Base-by-base conservation (phyloP, 2,329 filamentous ascomycete genomes). In the Fusarium veterinarium region DNA sequence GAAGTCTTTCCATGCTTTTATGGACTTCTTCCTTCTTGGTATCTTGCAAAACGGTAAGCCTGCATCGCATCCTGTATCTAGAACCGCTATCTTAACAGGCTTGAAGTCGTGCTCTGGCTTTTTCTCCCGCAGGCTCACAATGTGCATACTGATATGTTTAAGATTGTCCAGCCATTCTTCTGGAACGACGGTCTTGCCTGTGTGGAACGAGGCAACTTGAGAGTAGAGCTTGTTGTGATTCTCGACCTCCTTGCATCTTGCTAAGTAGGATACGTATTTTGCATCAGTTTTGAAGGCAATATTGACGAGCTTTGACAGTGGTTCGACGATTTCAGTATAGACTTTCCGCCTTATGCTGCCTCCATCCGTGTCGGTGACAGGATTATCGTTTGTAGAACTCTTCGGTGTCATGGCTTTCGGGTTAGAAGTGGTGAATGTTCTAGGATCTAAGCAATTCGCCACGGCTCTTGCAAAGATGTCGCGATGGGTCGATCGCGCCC, bases 361-460 rank as follows among this genome's bases (percentile, higher is more conserved):
- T 2, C 30, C 49, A 1, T 3, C 2, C 0, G 11, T 4, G 3
- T 6, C 13, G 3, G 7, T 3, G 10, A 4, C 1, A 30, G 4
- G 8, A 2, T 0, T 8, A 8, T 7, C 8, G 0, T 11, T 38
- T 9, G 33, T 2, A 1, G 48, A 25, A 7, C 0, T 2, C 11
- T 16, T 25, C 3, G 4, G 2, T 16, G 2, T 6, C 2, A 16
- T 44, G 0, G 20, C 4, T 14, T 10, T 33, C 2, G 7, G 20
- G 5, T 4, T 28, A 2, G 23, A 1, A 25, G 4, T 1, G 1
- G 17, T 13, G 5, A 58, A 49, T 1, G 12, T 58, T 10, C 42
- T 38, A 3, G 55, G 55, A 19, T 58, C 55, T 0, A 58, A 8
- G 3, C 55, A 58, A 12, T 23, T 58, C 11, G 33, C 4, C 2